Conservation (phyloP, 225 moss, liverwort and hornwort genomes). For the Lunularia cruciata region DNA sequence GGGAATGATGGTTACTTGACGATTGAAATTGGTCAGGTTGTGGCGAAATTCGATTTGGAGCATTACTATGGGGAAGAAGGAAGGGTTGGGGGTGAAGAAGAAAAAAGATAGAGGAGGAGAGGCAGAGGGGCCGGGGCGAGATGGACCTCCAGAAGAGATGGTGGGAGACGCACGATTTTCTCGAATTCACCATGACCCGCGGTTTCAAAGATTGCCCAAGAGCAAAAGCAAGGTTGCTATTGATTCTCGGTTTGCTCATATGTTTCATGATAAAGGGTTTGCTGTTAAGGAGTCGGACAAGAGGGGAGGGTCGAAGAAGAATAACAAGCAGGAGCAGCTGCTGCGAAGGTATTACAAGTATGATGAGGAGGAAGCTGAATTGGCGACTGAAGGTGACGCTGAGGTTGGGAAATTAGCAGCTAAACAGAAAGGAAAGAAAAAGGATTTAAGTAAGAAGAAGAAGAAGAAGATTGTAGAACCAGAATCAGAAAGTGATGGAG, state of each 20-base stretch:
- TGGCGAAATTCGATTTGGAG: background rate
- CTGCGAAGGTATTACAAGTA: constrained; percentile 77
- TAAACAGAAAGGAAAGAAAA: constrained; percentile 15
- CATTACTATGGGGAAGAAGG: constrained; percentile 22
- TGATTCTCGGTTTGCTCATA: constrained; percentile 75
- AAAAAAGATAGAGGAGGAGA: background rate
- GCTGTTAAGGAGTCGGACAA: constrained; percentile 61
- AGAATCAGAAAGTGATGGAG: background rate
- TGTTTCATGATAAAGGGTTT: constrained; percentile 81
- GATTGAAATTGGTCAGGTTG: background rate
- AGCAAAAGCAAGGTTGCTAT: constrained; percentile 73
- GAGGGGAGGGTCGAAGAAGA: constrained; percentile 61
- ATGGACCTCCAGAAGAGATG: constrained; percentile 30
- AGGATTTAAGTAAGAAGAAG: background rate
- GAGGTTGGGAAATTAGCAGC: background rate
- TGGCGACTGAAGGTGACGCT: constrained; percentile 21
- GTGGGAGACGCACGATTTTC: constrained; percentile 75
- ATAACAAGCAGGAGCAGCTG: constrained; percentile 49
- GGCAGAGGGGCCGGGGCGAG: constrained; percentile 45
- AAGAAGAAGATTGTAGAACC: constrained; percentile 14
- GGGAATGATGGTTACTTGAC: too few species aligned
- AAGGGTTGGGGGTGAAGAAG: constrained; percentile 7
- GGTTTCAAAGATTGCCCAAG: constrained; percentile 86
- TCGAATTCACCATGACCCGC: constrained; percentile 76
- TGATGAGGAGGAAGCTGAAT: constrained; percentile 41